A percentile compares a stretch with the other conserved stretches of the same genome.
phyloP scores from a whole-genome alignment of 805 yeast species.

The Hanseniaspora hatyaiensis region DNA sequence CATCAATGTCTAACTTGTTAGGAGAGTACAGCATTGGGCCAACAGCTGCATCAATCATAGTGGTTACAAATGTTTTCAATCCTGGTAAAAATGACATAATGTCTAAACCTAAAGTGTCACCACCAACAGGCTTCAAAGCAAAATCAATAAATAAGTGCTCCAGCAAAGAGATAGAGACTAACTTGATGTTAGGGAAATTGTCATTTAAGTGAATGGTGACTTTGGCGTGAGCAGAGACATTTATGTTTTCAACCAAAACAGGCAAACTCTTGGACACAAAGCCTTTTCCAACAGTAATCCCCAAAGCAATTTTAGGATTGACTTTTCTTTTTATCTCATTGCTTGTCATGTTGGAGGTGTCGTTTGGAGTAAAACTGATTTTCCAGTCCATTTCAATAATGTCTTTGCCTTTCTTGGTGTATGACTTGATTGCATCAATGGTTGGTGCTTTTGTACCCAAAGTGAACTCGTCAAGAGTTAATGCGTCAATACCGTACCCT shows the following conservation, averaged over 20 bases:
- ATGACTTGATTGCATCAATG: conserved; percentile 59
- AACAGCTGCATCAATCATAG: conserved; percentile 54
- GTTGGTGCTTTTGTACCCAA: conserved; percentile 73
- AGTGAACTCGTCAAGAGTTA: conserved; percentile 65
- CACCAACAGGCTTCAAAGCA: conserved; percentile 75
- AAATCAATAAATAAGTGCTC: conserved; percentile 73
- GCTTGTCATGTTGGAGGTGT: conserved; percentile 73
- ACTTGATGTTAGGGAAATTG: conserved; percentile 66
- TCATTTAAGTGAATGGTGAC: conserved; percentile 50
- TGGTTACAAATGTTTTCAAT: conserved; percentile 57
- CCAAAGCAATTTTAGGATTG: conserved; percentile 71
- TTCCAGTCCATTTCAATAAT: conserved; percentile 76
- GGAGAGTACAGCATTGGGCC: conserved; percentile 78
- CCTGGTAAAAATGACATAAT: conserved; percentile 79
- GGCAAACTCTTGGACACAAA: conserved; percentile 66
- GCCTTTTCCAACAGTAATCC: conserved; percentile 71
- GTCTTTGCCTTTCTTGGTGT: conserved; percentile 55
- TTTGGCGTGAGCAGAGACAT: conserved; percentile 58
- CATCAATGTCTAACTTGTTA: conserved; percentile 62
- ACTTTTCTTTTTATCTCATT: conserved; percentile 57
- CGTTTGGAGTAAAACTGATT: conserved; percentile 69
- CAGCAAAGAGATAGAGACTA: conserved; percentile 58
- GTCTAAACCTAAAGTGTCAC: conserved; percentile 77
- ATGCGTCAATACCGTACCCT: conserved; percentile 68
- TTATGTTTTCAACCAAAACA: conserved; percentile 70